Evolutionary conservation across 257 asterid species (phyloP), one percentile per base, ranked within the genome.

Genomic region (Solanum chmielewskii): DNA sequence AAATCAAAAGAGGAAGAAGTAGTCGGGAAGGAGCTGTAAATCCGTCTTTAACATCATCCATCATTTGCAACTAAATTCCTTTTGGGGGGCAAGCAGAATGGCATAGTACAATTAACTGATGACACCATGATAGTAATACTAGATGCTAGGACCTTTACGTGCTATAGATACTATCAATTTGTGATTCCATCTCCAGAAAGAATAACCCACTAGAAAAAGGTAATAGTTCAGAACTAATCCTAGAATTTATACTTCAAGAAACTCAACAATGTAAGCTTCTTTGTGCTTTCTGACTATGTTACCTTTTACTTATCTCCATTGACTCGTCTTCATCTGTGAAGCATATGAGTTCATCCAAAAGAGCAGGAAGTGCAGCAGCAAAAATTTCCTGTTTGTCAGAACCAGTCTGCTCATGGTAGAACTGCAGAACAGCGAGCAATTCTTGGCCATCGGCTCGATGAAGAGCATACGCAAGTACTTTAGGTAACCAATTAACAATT

Each of bases 391-490:
- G 94, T 88, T 87, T 91, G 93, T 94, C 92, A 78, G 94, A 91
- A 89, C 91, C 93, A 69, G 98, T 92, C 86, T 93, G 94, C 83
- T 92, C 90, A 59, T 89, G 98, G 93, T 94, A 97, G 91, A 95
- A 95, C 91, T 91, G 91, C 91, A 97, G 89, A 60, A 93, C 95
- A 91, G 92, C 88, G 64, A 90, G 89, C 87, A 97, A 86, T 86
- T 95, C 91, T 85, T 91, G 92, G 76, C 92, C 94, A 77, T 93
- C 94, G 49, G 96, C 95, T 93, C 92, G 95, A 93, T 93, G 95
- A 86, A 97, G 98, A 89, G 98, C 95, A 89, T 92, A 97, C 64
- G 98, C 98, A 85, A 97, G 95, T 86, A 97, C 98, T 88, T 95
- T 94, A 80, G 98, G 98, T 87, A 97, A 90, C 98, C 98, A 93